Percentiles rank a stretch among this genome's conserved stretches.
These are phyloP conservation scores for Penicillium egyptiacum DNA, from an alignment of 495 filamentous ascomycete species.

Conservation along the genomic window DNA sequence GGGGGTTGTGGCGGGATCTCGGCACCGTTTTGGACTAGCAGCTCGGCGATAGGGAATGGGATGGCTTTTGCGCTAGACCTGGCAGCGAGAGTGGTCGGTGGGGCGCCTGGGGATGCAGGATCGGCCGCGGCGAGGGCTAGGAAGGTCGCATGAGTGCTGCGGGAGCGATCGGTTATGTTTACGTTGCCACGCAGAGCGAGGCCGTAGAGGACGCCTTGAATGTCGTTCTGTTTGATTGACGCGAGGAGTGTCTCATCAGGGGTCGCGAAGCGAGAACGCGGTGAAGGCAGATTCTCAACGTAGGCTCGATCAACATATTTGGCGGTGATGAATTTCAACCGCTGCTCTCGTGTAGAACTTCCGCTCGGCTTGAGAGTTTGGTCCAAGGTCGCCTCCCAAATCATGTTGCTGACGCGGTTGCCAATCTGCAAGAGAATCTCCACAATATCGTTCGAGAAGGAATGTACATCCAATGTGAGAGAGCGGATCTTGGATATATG, in stretches of 20 bases:
- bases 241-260: slow-evolving; percentile 91
- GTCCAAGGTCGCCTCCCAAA: slow-evolving; percentile 90
- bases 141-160: slow-evolving; percentile 84
- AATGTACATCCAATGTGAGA: slow-evolving; percentile 89
- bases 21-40: slow-evolving; percentile 91
- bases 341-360: slow-evolving; percentile 80
- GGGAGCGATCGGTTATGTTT: slow-evolving; percentile 81
- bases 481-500: slow-evolving; percentile 98
- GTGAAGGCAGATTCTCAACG: slow-evolving; percentile 73
- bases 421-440: slow-evolving; percentile 92
- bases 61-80: slow-evolving; percentile 41
- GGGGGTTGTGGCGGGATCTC: slow-evolving; percentile 74
- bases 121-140: slow-evolving; percentile 94
- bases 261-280: slow-evolving; percentile 72
- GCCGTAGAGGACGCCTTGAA: slow-evolving; percentile 87
- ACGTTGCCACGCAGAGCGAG: slow-evolving; percentile 85
- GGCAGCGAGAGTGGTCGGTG: slow-evolving; percentile 40
- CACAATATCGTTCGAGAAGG: slow-evolving; percentile 93
- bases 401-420: slow-evolving; percentile 92
- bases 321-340: slow-evolving; percentile 86
- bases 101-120: slow-evolving; percentile 67
- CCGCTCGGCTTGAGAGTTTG: slow-evolving; percentile 66
- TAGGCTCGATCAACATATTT: slow-evolving; percentile 88
- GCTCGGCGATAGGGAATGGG: slow-evolving; percentile 84
- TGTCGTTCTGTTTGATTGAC: slow-evolving; percentile 90